Evolutionary conservation across 2,329 filamentous ascomycete genomes (phyloP).

Genomic region (Penicillium aurantiogriseum): DNA sequence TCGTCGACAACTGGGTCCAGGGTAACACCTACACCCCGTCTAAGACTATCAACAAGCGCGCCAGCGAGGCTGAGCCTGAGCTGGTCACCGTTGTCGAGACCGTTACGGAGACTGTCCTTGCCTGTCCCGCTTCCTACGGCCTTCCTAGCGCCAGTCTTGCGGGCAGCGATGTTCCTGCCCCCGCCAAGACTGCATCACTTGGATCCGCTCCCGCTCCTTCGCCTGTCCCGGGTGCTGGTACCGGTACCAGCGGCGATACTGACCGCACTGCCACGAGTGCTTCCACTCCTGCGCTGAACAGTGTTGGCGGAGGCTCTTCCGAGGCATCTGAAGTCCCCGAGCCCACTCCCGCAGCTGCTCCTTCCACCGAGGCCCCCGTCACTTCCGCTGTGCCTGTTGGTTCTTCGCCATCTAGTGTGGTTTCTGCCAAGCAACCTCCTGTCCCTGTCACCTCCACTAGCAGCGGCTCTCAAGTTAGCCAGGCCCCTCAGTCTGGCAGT

Average conservation of each 20-base stretch:
- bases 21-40: slow-evolving; percentile 66
- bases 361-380: slow-evolving; percentile 8
- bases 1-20: slow-evolving; percentile 72
- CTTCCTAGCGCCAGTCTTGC: slow-evolving; percentile 2
- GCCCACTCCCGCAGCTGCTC: slow-evolving; percentile 6
- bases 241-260: slow-evolving; percentile 1
- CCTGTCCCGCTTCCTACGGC: slow-evolving; percentile 18
- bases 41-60: slow-evolving; percentile 27
- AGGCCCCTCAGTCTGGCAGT: slow-evolving; percentile 12
- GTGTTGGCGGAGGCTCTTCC: slow-evolving; percentile 3
- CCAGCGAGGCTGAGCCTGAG: slow-evolving; percentile 20
- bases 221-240: not conserved
- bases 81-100: slow-evolving; percentile 26
- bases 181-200: not conserved
- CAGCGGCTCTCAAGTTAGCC: slow-evolving; percentile 5
- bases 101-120: slow-evolving; percentile 28
- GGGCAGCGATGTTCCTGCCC: slow-evolving; percentile 6
- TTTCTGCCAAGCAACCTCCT: not conserved
- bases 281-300: slow-evolving; percentile 11
- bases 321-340: slow-evolving; percentile 4
- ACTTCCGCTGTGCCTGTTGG: slow-evolving; percentile 5
- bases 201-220: slow-evolving; percentile 6
- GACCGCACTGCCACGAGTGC: not conserved
- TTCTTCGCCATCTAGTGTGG: not conserved
- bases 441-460: slow-evolving; percentile 12